A percentile compares a stretch with the other conserved stretches of the same genome.
Conservation (phyloP, 2,329 filamentous ascomycete species). For the Alternaria arborescens region DNA sequence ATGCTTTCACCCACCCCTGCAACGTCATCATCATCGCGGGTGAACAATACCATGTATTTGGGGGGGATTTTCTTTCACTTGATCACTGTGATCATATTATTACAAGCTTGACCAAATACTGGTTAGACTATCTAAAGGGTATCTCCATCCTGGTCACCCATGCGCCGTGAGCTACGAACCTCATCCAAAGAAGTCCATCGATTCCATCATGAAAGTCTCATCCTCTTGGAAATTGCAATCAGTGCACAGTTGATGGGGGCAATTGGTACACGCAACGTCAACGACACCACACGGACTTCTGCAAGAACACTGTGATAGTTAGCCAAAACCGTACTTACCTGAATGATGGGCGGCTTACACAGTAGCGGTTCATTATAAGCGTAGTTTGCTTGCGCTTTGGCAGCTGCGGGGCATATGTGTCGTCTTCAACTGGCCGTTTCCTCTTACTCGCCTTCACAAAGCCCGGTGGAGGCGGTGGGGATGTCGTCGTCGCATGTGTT, state of each 20-base stretch:
- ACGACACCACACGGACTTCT: background rate
- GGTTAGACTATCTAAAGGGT: background rate
- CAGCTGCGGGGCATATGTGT: background rate
- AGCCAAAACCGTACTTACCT: background rate
- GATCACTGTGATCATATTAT: background rate
- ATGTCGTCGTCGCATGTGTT: background rate
- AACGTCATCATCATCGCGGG: conserved; percentile 8
- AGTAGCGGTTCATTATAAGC: conserved; percentile 1
- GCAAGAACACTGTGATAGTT: conserved; percentile 16
- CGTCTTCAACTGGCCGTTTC: background rate
- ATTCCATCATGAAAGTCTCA: background rate
- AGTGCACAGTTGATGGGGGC: conserved; percentile 14
- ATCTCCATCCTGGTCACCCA: background rate
- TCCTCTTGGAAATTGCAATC: conserved; percentile 4
- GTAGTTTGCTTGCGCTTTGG: conserved; percentile 3
- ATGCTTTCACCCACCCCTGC: conserved; percentile 5
- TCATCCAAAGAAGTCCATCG: conserved; percentile 4
- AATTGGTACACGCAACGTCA: conserved; percentile 14
- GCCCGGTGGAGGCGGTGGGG: background rate
- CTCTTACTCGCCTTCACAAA: background rate
- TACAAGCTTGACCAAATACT: background rate
- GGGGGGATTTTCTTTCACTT: background rate
- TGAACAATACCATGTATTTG: background rate
- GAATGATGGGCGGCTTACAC: conserved; percentile 12
- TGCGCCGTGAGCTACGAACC: background rate